Conservation (phyloP, 345 rosid species). For the Bruguiera gymnorhiza region DNA sequence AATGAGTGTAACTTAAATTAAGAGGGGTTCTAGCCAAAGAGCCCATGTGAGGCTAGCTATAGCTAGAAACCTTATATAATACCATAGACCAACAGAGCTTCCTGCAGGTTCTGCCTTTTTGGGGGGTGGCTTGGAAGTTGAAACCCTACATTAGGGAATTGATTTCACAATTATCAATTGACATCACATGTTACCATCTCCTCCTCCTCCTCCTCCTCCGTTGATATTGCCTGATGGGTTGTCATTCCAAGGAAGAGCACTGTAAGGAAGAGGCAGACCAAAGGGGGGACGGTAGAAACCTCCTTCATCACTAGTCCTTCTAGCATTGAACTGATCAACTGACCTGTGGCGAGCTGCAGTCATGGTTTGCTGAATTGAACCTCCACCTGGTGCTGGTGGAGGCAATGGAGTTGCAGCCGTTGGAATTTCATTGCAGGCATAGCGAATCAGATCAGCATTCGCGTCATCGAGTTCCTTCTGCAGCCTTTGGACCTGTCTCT, state of each 20-base stretch:
- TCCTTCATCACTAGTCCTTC: constrained; percentile 35
- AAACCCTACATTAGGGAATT: constrained; percentile 33
- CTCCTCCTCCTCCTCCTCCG: constrained; percentile 39
- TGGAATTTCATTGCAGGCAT: constrained; percentile 20
- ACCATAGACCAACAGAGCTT: constrained; percentile 11
- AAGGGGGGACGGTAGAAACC: constrained; percentile 25
- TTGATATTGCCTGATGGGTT: constrained; percentile 39
- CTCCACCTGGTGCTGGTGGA: constrained; percentile 10
- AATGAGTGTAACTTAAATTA: constrained; percentile 7
- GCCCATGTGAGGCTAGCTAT: constrained; percentile 24
- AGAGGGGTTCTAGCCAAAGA: constrained; percentile 28
- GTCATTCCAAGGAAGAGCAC: constrained; percentile 37
- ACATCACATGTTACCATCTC: constrained; percentile 57
- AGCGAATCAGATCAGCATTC: constrained; percentile 76
- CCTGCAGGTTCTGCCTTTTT: constrained; percentile 9
- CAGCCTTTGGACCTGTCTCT: constrained; percentile 81
- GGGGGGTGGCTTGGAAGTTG: constrained; percentile 22
- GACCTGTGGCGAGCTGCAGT: constrained; percentile 17
- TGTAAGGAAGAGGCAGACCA: constrained; percentile 15
- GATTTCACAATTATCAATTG: constrained; percentile 22
- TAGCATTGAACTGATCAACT: constrained; percentile 16
- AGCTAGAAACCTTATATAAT: constrained; percentile 33
- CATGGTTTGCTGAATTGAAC: constrained; percentile 2
- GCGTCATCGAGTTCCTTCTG: constrained; percentile 90
- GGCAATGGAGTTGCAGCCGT: constrained; percentile 18